A percentile compares a stretch with the other conserved stretches of the same genome.
Conservation (phyloP, 2,329 filamentous ascomycete genomes). For the Ophiostoma sp. region DNA sequence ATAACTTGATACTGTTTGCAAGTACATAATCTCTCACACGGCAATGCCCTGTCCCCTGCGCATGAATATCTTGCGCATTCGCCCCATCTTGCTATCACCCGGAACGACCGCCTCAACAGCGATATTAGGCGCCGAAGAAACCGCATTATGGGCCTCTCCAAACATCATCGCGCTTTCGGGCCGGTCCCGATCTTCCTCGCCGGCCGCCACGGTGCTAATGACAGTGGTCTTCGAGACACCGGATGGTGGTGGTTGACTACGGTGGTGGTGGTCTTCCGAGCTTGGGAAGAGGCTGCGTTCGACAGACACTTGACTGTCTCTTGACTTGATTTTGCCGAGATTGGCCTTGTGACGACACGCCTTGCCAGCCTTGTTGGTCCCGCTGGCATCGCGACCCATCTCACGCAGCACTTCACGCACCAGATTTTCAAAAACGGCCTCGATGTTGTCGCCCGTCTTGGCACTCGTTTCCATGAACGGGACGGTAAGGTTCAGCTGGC, state of each 20-base stretch:
- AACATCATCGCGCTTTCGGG: neutral
- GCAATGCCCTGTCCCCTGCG: neutral
- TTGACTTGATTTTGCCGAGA: neutral
- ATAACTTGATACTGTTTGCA: neutral
- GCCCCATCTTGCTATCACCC: neutral
- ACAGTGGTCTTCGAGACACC: neutral
- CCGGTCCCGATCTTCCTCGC: neutral
- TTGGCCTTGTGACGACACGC: conserved; percentile 21
- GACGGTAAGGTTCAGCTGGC: neutral
- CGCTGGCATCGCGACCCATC: conserved; percentile 25
- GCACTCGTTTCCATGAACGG: neutral
- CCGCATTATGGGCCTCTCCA: neutral
- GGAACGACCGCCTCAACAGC: neutral
- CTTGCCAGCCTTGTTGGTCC: conserved; percentile 22
- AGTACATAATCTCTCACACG: neutral
- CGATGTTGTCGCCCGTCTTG: conserved; percentile 34
- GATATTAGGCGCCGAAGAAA: neutral
- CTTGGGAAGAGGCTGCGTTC: neutral
- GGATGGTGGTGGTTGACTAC: neutral
- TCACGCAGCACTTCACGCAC: conserved; percentile 29
- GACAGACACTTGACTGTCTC: neutral
- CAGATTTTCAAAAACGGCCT: conserved; percentile 48
- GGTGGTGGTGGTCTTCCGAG: neutral
- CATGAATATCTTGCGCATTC: neutral
- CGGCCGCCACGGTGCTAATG: neutral